These are phyloP conservation scores for Coprinellus micaceus DNA, from an alignment of 768 basidiomycete genomes.

Conservation along the genomic window DNA sequence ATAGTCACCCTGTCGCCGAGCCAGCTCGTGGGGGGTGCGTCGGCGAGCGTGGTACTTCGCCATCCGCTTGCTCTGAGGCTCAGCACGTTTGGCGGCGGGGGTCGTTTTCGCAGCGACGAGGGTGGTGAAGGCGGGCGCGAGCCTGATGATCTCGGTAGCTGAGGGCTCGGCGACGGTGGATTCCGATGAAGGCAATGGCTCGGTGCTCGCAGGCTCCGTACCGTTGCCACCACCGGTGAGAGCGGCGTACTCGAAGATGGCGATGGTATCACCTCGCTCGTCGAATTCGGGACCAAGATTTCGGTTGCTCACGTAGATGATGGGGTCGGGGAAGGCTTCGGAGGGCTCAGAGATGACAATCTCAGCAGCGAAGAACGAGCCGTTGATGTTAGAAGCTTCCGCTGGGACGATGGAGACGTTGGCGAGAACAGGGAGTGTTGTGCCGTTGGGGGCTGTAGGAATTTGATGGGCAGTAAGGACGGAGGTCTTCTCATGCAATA, in stretches of 20 bases:
- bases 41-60: slow-evolving; percentile 7
- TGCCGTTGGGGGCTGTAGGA: slow-evolving; percentile 48
- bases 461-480: slow-evolving; percentile 60
- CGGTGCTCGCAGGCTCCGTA: background rate
- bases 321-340: slow-evolving; percentile 42
- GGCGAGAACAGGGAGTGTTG: slow-evolving; percentile 42
- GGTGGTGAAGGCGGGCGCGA: background rate
- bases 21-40: background rate
- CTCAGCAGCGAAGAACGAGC: slow-evolving; percentile 54
- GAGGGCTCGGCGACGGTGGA: background rate
- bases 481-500: slow-evolving; percentile 53
- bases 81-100: background rate
- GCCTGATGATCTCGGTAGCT: background rate
- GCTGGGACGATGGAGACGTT: slow-evolving; percentile 49
- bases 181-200: background rate
- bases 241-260: slow-evolving; percentile 8
- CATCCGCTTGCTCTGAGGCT: background rate
- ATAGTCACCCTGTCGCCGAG: background rate
- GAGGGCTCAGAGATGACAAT: slow-evolving; percentile 55
- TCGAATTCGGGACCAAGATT: slow-evolving; percentile 45
- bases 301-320: slow-evolving; percentile 67
- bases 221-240: background rate
- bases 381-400: slow-evolving; percentile 21
- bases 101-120: background rate
- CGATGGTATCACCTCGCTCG: slow-evolving; percentile 31